These are phyloP conservation scores for Magnolia officinalis DNA, from an alignment of 164 flowering plant species.

Conservation along the genomic window DNA sequence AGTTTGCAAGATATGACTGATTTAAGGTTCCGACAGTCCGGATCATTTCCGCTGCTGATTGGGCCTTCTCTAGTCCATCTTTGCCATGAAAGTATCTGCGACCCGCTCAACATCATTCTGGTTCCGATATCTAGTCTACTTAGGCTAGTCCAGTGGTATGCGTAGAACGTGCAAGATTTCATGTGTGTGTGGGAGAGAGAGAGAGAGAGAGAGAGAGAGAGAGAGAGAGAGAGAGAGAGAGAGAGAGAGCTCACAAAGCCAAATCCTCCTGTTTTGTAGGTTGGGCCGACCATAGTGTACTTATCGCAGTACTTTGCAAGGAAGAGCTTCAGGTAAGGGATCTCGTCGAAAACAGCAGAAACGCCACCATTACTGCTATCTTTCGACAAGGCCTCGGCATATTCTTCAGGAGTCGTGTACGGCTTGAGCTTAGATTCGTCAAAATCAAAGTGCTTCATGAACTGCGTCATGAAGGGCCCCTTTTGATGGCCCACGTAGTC, in stretches of 20 bases:
- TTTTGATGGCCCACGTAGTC: conserved; percentile 39
- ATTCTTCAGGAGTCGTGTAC: conserved; percentile 21
- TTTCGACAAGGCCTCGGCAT: conserved; percentile 16
- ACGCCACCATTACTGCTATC: conserved; percentile 24
- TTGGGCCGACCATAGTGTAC: conserved; percentile 18
- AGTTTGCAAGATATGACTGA: too few relatives aligned
- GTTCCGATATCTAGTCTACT: too few relatives aligned
- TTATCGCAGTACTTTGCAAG: conserved; percentile 13
- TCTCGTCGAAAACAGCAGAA: conserved; percentile 27
- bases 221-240: neutral
- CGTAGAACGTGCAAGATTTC: neutral
- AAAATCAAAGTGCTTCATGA: conserved; percentile 4
- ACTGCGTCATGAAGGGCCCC: conserved; percentile 35
- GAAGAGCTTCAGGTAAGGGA: conserved; percentile 26
- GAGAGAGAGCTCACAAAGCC: conserved; percentile 28
- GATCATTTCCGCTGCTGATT: too few relatives aligned
- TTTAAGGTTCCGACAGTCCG: too few relatives aligned
- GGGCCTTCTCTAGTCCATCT: too few relatives aligned
- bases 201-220: neutral
- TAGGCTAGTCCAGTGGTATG: neutral
- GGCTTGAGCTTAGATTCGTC: conserved; percentile 14
- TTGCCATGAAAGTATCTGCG: too few relatives aligned
- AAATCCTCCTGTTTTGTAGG: conserved; percentile 23
- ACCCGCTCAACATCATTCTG: too few relatives aligned
- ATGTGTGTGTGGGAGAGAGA: neutral